phyloP scores from a whole-genome alignment of 805 yeast species.

The Lipomyces anomalus region DNA sequence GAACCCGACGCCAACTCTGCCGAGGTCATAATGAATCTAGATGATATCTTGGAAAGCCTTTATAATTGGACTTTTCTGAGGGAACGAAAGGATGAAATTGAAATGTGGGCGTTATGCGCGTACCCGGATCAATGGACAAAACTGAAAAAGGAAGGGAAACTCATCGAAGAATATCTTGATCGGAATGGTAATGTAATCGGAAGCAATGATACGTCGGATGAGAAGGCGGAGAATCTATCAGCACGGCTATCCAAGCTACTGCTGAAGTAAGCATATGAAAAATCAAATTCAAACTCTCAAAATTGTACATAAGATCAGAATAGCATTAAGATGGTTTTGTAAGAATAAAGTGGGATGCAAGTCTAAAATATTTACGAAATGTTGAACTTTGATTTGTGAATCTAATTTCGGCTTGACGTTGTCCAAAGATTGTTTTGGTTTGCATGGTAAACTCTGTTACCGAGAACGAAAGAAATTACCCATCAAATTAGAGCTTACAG shows the following conservation, averaged over 20 bases:
- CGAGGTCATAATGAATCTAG: background rate
- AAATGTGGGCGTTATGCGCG: conserved; percentile 37
- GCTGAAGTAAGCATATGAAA: background rate
- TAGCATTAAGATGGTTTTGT: too few relatives aligned
- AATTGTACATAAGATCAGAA: too few relatives aligned
- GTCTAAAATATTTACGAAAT: too few relatives aligned
- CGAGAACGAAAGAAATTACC: too few relatives aligned
- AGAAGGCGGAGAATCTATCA: background rate
- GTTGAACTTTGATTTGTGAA: too few relatives aligned
- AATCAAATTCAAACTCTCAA: too few relatives aligned
- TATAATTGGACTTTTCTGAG: conserved; percentile 43
- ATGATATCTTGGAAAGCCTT: conserved; percentile 29
- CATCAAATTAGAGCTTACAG: too few relatives aligned
- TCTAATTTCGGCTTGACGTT: too few relatives aligned
- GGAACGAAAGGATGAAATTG: conserved; percentile 35
- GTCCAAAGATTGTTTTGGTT: too few relatives aligned
- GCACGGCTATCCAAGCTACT: background rate
- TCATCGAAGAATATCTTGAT: conserved; percentile 17
- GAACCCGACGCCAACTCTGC: conserved; percentile 28
- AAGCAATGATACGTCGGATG: background rate
- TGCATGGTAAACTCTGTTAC: too few relatives aligned
- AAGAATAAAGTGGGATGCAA: too few relatives aligned
- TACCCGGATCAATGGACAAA: conserved; percentile 38
- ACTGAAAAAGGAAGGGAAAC: conserved; percentile 32
- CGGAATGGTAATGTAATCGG: background rate